Base-by-base conservation (phyloP, 2,329 filamentous ascomycete genomes). In the Didymella lethalis region DNA sequence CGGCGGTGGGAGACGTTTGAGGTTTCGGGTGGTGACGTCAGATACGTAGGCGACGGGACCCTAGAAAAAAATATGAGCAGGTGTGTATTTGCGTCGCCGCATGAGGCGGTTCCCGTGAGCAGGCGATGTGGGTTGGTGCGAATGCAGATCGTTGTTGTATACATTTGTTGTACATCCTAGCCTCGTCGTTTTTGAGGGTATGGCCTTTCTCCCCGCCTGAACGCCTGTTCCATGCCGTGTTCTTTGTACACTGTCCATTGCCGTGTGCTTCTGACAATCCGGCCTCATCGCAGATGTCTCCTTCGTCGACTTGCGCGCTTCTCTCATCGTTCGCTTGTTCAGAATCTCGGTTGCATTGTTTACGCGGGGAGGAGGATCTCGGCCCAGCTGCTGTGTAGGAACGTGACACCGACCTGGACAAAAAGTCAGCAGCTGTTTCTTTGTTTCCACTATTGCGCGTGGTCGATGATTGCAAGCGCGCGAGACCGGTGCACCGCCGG, bases 341-440 rank as follows among this genome's bases (percentile, higher is more conserved):
- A 12, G 16, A 38, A 46, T 11, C n/a, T 43, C 12, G 20, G 28
- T 44, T 46, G 23, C 51, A 46, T 47, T 26, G 44, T 78, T 77
- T 77, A 84, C 75, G 80, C 78, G 47, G 82, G 81, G 10, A 83
- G 73, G 6, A 84, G 70, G 53, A 83, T 74, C 74, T 84, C 82
- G 64, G 78, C 79, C 80, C 81, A 84, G 75, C 80, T 83, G 73
- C 81, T 83, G 68, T 82, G 78, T 44, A 85, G 66, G 68, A 85
- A 84, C 7, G 82, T 77, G 36, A 84, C 81, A 58, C 81, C 81
- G 50, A 80, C 77, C 82, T 84, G 25, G 20, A 34, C 41, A 48
- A 3, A 49, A 26, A 43, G 61, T 74, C 56, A 74, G 70, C 62
- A 43, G n/a, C 49, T 31, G 18, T 53, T 40, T 8, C 31, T 32